phyloP scores from a whole-genome alignment of 441 rosid species.

The Eruca vesicaria region DNA sequence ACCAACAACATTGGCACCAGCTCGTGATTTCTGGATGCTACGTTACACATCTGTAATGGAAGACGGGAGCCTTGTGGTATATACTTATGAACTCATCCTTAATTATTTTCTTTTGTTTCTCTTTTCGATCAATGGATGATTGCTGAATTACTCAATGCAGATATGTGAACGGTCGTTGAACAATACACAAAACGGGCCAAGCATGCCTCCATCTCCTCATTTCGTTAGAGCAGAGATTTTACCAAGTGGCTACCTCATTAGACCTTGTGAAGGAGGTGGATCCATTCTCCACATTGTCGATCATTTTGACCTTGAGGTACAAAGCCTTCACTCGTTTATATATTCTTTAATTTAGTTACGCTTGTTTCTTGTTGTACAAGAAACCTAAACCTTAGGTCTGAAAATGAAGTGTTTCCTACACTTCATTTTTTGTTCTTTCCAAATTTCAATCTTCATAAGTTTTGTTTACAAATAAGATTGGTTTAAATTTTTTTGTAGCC shows the following conservation, averaged over 20 bases:
- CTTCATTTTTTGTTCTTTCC: neutral
- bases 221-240: slow-evolving; percentile 67
- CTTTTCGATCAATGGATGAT: neutral
- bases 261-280: slow-evolving; percentile 84
- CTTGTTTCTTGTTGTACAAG: slow-evolving; percentile 21
- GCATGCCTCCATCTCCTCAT: slow-evolving; percentile 70
- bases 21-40: slow-evolving; percentile 79
- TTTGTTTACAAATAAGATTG: neutral
- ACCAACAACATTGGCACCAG: slow-evolving; percentile 72
- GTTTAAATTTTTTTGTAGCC: slow-evolving; percentile 39
- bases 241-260: slow-evolving; percentile 70
- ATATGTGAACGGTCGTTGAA: slow-evolving; percentile 69
- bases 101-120: neutral
- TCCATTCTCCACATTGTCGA: slow-evolving; percentile 71
- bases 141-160: slow-evolving; percentile 23
- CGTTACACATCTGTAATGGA: slow-evolving; percentile 75
- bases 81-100: neutral
- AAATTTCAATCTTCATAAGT: neutral
- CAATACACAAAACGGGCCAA: slow-evolving; percentile 72
- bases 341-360: neutral
- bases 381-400: slow-evolving; percentile 6
- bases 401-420: neutral
- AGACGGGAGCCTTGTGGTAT: slow-evolving; percentile 82
- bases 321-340: neutral
- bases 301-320: slow-evolving; percentile 68